Evolutionary conservation across 768 basidiomycete genomes (phyloP).

Genomic region (Rhodocollybia butyracea): DNA sequence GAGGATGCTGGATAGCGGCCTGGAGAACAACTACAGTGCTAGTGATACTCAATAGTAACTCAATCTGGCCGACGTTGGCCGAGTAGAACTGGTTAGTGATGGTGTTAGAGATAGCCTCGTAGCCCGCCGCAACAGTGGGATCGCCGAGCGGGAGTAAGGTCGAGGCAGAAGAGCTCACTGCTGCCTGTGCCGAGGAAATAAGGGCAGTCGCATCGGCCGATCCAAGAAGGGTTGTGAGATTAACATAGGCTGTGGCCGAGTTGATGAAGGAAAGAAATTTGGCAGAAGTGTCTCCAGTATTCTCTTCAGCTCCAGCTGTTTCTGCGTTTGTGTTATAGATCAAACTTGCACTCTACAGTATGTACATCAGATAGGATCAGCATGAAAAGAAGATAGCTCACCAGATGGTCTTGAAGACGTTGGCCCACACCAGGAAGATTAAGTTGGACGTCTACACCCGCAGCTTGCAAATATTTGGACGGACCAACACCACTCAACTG

Average conservation of each 20-base stretch:
- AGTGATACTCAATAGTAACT: slow-evolving; percentile 48
- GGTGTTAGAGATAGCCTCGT: slow-evolving; percentile 51
- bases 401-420: slow-evolving; percentile 45
- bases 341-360: slow-evolving; percentile 30
- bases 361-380: background rate
- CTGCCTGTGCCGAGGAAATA: slow-evolving; percentile 17
- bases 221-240: slow-evolving; percentile 39
- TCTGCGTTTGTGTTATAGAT: slow-evolving; percentile 33
- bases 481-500: slow-evolving; percentile 45
- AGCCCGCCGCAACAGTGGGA: slow-evolving; percentile 45
- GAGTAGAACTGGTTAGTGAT: slow-evolving; percentile 36
- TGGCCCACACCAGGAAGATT: slow-evolving; percentile 46
- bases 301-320: slow-evolving; percentile 26
- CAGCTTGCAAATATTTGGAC: slow-evolving; percentile 32
- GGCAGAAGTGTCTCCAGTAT: background rate
- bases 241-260: slow-evolving; percentile 49
- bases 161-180: slow-evolving; percentile 26
- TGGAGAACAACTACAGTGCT: slow-evolving; percentile 43
- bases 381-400: slow-evolving; percentile 12
- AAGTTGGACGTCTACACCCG: slow-evolving; percentile 31
- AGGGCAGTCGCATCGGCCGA: slow-evolving; percentile 27
- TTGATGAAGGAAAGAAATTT: slow-evolving; percentile 46
- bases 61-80: slow-evolving; percentile 47
- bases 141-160: slow-evolving; percentile 44
- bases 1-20: slow-evolving; percentile 53